phyloP scores from a whole-genome alignment of 1,284 basidiomycete genomes.

The Marasmius oreades region DNA sequence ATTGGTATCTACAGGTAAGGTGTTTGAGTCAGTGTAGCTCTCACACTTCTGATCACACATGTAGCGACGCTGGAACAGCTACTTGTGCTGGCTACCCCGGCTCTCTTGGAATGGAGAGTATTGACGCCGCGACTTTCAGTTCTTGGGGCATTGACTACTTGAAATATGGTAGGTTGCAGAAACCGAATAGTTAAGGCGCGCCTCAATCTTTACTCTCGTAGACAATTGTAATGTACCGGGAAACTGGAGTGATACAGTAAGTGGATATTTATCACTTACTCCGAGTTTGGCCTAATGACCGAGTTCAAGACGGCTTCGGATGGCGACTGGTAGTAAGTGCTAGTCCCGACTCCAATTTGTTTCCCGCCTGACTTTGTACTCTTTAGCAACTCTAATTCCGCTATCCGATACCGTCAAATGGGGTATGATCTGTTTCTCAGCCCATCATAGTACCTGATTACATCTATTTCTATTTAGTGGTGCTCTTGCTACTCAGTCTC shows the following conservation, averaged over 20 bases:
- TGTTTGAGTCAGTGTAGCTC: not conserved
- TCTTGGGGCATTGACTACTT: slow-evolving; percentile 56
- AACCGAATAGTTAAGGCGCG: too few relatives aligned
- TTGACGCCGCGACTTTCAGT: slow-evolving; percentile 49
- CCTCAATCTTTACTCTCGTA: slow-evolving; percentile 17
- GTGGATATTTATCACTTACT: slow-evolving; percentile 10
- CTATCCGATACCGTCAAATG: slow-evolving; percentile 53
- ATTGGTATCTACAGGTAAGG: slow-evolving; percentile 48
- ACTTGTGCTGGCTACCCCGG: slow-evolving; percentile 54
- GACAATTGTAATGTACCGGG: slow-evolving; percentile 54
- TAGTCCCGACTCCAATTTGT: not conserved
- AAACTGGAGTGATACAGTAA: slow-evolving; percentile 48
- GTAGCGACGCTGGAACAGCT: slow-evolving; percentile 49
- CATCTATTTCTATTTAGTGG: slow-evolving; percentile 26
- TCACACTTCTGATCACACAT: not conserved
- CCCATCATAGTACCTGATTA: not conserved
- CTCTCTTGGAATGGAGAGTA: slow-evolving; percentile 43
- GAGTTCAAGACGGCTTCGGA: slow-evolving; percentile 29
- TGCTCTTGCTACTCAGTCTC: slow-evolving; percentile 36
- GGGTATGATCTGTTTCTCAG: slow-evolving; percentile 30
- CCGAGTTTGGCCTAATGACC: not conserved
- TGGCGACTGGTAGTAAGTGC: slow-evolving; percentile 47
- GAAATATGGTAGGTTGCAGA: slow-evolving; percentile 43
- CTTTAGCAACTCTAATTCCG: slow-evolving; percentile 50
- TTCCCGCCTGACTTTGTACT: not conserved